Evolutionary conservation across 371 early-diverging fungal species (phyloP).

Genomic region (Mortierella sp.): DNA sequence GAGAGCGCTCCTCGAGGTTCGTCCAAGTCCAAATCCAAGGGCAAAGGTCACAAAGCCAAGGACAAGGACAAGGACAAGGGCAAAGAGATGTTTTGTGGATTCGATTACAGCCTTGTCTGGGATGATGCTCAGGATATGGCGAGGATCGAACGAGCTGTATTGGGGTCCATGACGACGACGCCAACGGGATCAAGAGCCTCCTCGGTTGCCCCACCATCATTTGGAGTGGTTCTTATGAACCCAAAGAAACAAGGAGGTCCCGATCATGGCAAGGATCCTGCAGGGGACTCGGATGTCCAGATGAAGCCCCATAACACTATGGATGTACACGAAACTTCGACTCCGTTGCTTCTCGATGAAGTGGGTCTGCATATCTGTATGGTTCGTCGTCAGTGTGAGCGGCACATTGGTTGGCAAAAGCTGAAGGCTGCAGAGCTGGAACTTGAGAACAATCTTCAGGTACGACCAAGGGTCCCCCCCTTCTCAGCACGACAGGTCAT

Average conservation of each 20-base stretch:
- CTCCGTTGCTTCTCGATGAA: slow-evolving; percentile 14
- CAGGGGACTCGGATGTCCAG: not conserved
- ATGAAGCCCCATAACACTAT: not conserved
- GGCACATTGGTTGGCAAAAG: slow-evolving; percentile 63
- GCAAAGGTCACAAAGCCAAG: slow-evolving; percentile 17
- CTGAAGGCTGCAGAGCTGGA: slow-evolving; percentile 62
- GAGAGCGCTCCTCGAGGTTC: slow-evolving; percentile 9
- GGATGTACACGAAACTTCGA: not conserved
- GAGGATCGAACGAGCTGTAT: slow-evolving; percentile 20
- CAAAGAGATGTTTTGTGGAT: slow-evolving; percentile 55
- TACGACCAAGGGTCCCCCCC: not conserved
- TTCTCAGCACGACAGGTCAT: no score
- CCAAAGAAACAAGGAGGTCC: no score
- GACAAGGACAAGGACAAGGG: slow-evolving; percentile 39
- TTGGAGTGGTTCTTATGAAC: slow-evolving; percentile 33
- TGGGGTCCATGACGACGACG: slow-evolving; percentile 14
- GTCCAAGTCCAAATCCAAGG: slow-evolving; percentile 26
- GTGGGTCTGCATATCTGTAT: slow-evolving; percentile 46
- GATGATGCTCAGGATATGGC: slow-evolving; percentile 53
- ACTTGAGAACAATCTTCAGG: slow-evolving; percentile 58
- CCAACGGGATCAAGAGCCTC: slow-evolving; percentile 44
- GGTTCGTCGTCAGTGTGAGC: slow-evolving; percentile 54
- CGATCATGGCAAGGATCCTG: no score
- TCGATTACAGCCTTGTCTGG: slow-evolving; percentile 62
- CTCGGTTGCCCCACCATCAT: slow-evolving; percentile 36